Conservation (phyloP, 2,329 filamentous ascomycete genomes). For the Pseudopyricularia javanii region DNA sequence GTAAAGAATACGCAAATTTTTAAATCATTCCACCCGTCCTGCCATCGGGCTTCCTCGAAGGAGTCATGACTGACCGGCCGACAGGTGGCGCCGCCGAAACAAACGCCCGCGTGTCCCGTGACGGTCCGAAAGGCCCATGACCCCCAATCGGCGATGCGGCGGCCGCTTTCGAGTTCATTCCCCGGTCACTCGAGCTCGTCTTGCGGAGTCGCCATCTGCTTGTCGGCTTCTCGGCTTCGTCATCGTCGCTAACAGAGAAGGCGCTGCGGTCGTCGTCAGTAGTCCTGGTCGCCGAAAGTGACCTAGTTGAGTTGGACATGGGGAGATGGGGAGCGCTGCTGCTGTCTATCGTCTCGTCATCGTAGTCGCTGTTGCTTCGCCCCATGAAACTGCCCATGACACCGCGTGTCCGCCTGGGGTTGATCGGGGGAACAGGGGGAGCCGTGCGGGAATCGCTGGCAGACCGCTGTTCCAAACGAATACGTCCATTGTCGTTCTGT, state of each 20-base stretch:
- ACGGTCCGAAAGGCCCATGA: slow-evolving; percentile 4
- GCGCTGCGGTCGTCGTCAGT: slow-evolving; percentile 13
- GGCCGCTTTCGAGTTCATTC: slow-evolving; percentile 6
- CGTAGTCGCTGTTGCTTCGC: slow-evolving; percentile 19
- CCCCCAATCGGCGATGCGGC: slow-evolving; percentile 4
- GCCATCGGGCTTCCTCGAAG: slow-evolving; percentile 10
- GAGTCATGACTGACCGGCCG: slow-evolving; percentile 20
- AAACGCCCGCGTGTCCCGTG: slow-evolving; percentile 12
- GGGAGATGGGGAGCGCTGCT: slow-evolving; percentile 19
- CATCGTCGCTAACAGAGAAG: slow-evolving; percentile 22
- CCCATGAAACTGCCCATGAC: slow-evolving; percentile 23
- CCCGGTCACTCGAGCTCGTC: slow-evolving; percentile 25
- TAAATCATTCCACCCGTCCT: not conserved
- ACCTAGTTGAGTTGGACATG: slow-evolving; percentile 8
- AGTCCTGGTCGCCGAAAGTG: slow-evolving; percentile 3
- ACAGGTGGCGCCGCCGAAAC: slow-evolving; percentile 18
- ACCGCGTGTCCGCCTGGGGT: slow-evolving; percentile 38
- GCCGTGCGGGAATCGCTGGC: slow-evolving; percentile 10
- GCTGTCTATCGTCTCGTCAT: slow-evolving; percentile 12
- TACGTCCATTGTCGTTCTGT: slow-evolving; percentile 13
- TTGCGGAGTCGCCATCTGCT: slow-evolving; percentile 30
- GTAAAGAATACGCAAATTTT: not conserved
- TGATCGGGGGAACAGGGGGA: slow-evolving; percentile 46
- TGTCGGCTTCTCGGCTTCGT: slow-evolving; percentile 21
- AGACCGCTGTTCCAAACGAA: slow-evolving; percentile 21